Conservation (phyloP, 768 basidiomycete species). For the Mycena galericulata region DNA sequence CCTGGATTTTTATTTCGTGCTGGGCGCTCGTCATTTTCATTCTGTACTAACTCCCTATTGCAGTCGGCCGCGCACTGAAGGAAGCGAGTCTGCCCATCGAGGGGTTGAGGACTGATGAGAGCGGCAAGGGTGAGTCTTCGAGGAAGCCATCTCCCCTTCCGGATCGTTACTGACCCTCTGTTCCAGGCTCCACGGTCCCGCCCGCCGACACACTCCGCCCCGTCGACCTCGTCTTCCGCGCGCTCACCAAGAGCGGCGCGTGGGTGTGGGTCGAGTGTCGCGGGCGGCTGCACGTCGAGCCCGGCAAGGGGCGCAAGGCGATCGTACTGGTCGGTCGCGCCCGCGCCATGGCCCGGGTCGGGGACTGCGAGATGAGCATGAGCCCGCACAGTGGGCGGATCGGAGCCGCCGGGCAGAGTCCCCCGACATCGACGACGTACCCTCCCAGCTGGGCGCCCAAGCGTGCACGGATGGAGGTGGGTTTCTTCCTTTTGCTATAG, state of each 20-base stretch:
- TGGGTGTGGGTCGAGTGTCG: slow-evolving; percentile 89
- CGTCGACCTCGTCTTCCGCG: slow-evolving; percentile 90
- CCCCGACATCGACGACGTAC: slow-evolving; percentile 6
- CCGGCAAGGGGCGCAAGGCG: slow-evolving; percentile 94
- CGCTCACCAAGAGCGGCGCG: slow-evolving; percentile 60
- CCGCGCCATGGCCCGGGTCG: slow-evolving; percentile 70
- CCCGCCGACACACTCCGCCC: slow-evolving; percentile 55
- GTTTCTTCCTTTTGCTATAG: too few relatives aligned
- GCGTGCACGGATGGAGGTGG: slow-evolving; percentile 27
- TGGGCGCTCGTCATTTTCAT: too few relatives aligned
- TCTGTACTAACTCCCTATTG: background rate
- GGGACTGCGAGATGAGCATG: slow-evolving; percentile 62
- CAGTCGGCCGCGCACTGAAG: slow-evolving; percentile 33
- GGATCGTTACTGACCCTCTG: background rate
- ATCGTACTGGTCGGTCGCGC: slow-evolving; percentile 91
- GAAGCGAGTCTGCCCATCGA: slow-evolving; percentile 64
- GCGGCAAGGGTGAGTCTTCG: background rate
- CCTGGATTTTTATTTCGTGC: too few relatives aligned
- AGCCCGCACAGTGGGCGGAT: background rate
- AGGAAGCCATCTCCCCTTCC: background rate
- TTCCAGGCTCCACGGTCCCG: slow-evolving; percentile 10
- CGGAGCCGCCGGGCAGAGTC: background rate
- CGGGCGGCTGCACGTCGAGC: slow-evolving; percentile 92
- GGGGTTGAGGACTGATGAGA: background rate
- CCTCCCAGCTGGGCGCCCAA: slow-evolving; percentile 39